Evolutionary conservation across 805 yeast species (phyloP), one percentile per base, ranked within the genome.

Genomic region (Wickerhamiella spandovensis): DNA sequence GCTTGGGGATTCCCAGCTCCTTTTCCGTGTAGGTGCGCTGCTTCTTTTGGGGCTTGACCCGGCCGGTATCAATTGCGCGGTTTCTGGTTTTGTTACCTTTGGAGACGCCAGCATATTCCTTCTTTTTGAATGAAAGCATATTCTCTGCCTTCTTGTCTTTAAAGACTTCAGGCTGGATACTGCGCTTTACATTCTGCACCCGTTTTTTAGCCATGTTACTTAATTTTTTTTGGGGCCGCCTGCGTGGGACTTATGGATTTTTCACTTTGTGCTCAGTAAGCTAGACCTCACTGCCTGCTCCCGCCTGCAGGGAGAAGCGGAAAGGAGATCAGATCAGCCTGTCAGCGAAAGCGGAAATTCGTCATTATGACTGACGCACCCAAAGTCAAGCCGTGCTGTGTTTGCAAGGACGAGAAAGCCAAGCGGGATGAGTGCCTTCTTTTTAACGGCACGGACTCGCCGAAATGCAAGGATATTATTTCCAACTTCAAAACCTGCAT

Each of bases 381-480:
- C 38, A 82, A 86, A 63, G 95, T 95, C 56, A 90, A 89, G 69
- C 97, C 98, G 52, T 90, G 98, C 68, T 90, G 97, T 63, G 97
- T 90, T 21, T 92, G 97, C 67, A 76, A 81, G 58, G 84, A 83
- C 32, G 87, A 87, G 62, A 87, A 87, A 68, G 75, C 82, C 53
- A 65, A 69, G 22, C 77, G 97, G 62, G 98, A 90, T 61, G 89
- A 88, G 61, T 92, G 97, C 64, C 70, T 90, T 51, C 73, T 90
- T 55, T 68, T 77, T 57, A 79, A 84, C 59, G 96, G 95, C 46
- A 82, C 82, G 57, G 97, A 88, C 18, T 73, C 84, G 44, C 86
- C 81, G 30, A 82, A 86, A 59, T 90, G 98, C 67, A 76, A 80
- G 52, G 76, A 75, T 50, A 65, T 86, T 48, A 82, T 90, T 54